Conservation (phyloP, 2,329 filamentous ascomycete species). For the Phaeosphaeria sp. region DNA sequence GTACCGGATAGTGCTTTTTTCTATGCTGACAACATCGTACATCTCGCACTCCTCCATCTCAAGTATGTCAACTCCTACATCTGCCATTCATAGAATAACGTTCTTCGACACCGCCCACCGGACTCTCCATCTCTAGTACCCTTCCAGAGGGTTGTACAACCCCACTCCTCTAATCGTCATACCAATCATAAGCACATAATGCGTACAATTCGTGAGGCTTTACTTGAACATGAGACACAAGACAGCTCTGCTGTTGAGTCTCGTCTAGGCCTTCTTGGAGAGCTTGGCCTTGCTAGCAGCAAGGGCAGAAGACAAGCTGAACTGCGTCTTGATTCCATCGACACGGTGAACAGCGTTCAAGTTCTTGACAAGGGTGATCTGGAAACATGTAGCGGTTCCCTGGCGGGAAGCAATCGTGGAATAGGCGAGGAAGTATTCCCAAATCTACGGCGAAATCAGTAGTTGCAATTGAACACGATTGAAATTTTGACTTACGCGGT, state of each 20-base stretch:
- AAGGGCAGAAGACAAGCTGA: slow-evolving; percentile 71
- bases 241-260: not conserved
- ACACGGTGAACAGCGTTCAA: slow-evolving; percentile 85
- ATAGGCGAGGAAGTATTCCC: slow-evolving; percentile 90
- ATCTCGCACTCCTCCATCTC: not conserved
- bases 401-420: slow-evolving; percentile 85
- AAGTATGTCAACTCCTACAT: not conserved
- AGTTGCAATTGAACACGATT: not conserved
- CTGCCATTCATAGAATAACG: not conserved
- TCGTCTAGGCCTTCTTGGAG: slow-evolving; percentile 13
- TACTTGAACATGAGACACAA: not conserved
- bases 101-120: not conserved
- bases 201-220: not conserved
- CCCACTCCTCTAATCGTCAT: not conserved
- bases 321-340: slow-evolving; percentile 74
- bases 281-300: slow-evolving; percentile 53
- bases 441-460: slow-evolving; percentile 66
- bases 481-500: slow-evolving; percentile 70
- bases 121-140: not conserved
- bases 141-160: not conserved
- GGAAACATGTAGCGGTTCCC: slow-evolving; percentile 84
- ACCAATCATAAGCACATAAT: not conserved
- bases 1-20: not conserved
- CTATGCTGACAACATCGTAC: not conserved
- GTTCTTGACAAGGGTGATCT: slow-evolving; percentile 88